Evolutionary conservation across 1,284 basidiomycete genomes (phyloP), one percentile per base, ranked within the genome.

Genomic region (Moesziomyces parantarcticus): DNA sequence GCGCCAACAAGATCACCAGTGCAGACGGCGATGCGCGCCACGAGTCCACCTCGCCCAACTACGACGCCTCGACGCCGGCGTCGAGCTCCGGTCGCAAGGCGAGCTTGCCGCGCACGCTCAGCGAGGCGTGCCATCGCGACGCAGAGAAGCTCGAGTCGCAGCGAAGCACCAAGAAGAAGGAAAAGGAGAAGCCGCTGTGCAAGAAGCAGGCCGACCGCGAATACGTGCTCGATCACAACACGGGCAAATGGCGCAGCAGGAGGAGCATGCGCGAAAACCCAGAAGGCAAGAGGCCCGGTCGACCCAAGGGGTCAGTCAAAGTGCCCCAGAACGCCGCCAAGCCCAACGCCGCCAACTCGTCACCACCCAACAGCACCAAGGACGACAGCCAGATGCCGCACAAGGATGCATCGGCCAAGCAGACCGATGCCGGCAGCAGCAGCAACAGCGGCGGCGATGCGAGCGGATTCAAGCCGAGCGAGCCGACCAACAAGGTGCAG

Each of bases 231-330:
- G 69, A 72, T 34, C 62, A 64, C 6, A 63, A 50, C 56, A 66
- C 63, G 13, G 76, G 76, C 49, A 62, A 73, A 26, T 72, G 62
- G 62, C 57, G 76, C n/a, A 77, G 66, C 25, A 64, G 64, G 22
- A 60, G 76, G 25, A 77, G 75, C 46, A 72, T 78, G 58, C 49
- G 61, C 23, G 76, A 78, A 50, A 78, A 78, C 25, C 76, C 76
- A 1, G 36, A 52, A 40, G 72, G 71, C 14, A 67, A 64, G 52
- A 50, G 52, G 40, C 60, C 74, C 13, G 76, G 76, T 23, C 56
- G 76, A 16, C 76, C 76, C 9, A 67, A 70, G 43, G 76, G 76
- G 20, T 64, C 58, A 2, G 62, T 64, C 57, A 68, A 62, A 43
- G 58, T 55, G 47, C 50, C 46, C 8, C 58, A 58, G 40, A 62